Base-by-base conservation (phyloP, 2,329 filamentous ascomycete species). In the Fusarium longipes region DNA sequence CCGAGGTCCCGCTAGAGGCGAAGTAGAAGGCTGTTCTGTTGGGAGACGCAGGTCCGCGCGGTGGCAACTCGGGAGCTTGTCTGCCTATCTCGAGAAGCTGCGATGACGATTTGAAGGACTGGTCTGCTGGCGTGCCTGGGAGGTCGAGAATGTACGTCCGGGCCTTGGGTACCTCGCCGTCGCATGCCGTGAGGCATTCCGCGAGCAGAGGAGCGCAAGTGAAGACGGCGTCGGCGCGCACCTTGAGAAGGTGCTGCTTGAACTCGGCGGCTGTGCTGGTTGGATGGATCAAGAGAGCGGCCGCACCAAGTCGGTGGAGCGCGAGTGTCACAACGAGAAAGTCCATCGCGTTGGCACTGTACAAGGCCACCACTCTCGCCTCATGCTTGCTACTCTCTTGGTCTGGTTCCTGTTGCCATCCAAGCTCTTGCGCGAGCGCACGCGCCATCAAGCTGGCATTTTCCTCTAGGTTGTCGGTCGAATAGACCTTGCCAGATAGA, bases 391-490 rank as follows among this genome's bases (percentile, higher is more conserved):
- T 18, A 50, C 47, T 50, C 47, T 50, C 47, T 50, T 50, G 35
- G 47, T 50, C 47, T 40, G 39, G 47, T 50, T 40, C 47, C 35
- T 50, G 47, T 50, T 50, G 47, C 47, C 47, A 50, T 50, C 47
- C 47, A 50, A 50, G 47, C 35, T 50, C 35, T 50, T 50, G 47
- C 47, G 47, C 47, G 25, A 50, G 35, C 18, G 47, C 47, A 50
- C 47, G 35, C 47, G 47, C 47, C 47, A 50, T 50, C 35, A 50
- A 40, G 35, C 47, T 50, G 35, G 35, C 35, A 40, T 50, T 50
- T 50, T 50, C 35, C 47, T 50, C 47, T 14, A 50, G 47, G 47
- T 50, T 35, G 25, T 50, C 47, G 35, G 47, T 50, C 25, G 47
- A 50, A 40, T 50, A 50, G 47, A 50, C 47, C 47, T 5, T 50